A percentile compares a stretch with the other conserved stretches of the same genome.
Conservation (phyloP, 306 rosid genomes). For the Begonia loranthoides region DNA sequence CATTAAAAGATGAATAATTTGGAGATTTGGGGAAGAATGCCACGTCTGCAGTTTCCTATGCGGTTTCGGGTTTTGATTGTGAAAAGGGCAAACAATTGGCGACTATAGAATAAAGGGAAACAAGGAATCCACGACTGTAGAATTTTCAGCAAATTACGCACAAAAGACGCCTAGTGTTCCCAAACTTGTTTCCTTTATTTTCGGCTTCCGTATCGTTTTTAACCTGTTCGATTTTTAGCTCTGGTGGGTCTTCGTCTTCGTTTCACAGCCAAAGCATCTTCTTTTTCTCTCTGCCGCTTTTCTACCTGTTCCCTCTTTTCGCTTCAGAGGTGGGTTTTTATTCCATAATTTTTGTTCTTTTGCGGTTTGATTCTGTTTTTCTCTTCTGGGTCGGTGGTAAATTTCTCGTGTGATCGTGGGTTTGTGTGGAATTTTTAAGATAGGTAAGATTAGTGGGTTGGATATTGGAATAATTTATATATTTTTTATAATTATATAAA, state of each 20-base stretch:
- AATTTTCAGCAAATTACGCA: slow-evolving; percentile 9
- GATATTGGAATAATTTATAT: background rate
- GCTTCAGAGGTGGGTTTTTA: slow-evolving; percentile 14
- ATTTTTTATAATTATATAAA: too few relatives aligned
- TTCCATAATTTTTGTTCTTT: background rate
- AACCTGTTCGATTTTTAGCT: slow-evolving; percentile 3
- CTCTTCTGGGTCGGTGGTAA: slow-evolving; percentile 3
- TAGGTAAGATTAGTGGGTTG: slow-evolving; percentile 4
- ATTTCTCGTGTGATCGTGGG: slow-evolving; percentile 8
- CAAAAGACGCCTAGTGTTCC: slow-evolving; percentile 6
- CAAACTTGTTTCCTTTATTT: slow-evolving; percentile 1
- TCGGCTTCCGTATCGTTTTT: background rate
- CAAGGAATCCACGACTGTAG: too few relatives aligned
- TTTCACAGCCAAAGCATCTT: background rate
- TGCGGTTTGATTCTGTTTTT: background rate
- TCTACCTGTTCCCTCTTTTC: background rate
- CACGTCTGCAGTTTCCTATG: too few relatives aligned
- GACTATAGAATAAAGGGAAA: too few relatives aligned
- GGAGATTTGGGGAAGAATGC: too few relatives aligned
- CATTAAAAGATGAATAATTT: too few relatives aligned
- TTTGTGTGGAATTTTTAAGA: slow-evolving; percentile 15
- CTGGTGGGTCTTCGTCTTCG: slow-evolving; percentile 1
- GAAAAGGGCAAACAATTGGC: too few relatives aligned
- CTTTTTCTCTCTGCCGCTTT: background rate
- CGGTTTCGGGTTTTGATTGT: too few relatives aligned